Evolutionary conservation across 768 basidiomycete genomes (phyloP), one percentile per base, ranked within the genome.

Genomic region (Myochromella boudieri): DNA sequence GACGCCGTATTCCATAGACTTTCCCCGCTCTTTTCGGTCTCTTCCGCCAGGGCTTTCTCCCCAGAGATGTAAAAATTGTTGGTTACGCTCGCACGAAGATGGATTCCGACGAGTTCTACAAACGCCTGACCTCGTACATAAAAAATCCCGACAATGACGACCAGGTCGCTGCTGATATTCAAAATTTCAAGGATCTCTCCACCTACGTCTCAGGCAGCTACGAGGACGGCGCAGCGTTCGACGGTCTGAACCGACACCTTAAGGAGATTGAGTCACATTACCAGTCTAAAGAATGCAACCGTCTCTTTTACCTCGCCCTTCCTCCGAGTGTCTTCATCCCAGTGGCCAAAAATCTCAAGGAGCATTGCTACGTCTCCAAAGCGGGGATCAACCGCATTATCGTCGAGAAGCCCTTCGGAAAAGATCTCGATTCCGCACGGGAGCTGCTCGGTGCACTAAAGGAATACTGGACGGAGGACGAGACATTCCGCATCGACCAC

Each of bases 401-500:
- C 62, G 86, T 99, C 56, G 95, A 99, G 72, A 99, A 99, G 69
- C 95, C 95, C 1, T 99, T 99, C 63, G 95, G 95, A 27, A 97
- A 93, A 65, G 95, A 99, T 59, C 79, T 90, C 51, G 81, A 90
- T 0, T 91, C 89, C 7, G 90, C 87, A 46, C 79, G 87, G 39
- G 77, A 80, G 51, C 84, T 99, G 48, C 79, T 97, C 48, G 63
- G 69, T 17, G 75, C 84, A 14, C 76, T 99, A 66, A 95, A 92
- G 71, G 63, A 82, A 55, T 82, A 90, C 51, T 99, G 95, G 94
- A 75, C 76, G 3, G 95, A 99, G 69, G 91, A 97, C 22, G 97
- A 99, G 74, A 98, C 95, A 8, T 99, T 90, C 83, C 89, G 95
- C 43, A 98, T 99, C 64, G 95, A 99, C 68, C 95, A 99, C 65